Evolutionary conservation across 257 asterid genomes (phyloP).

Genomic region (Salvia splendens): DNA sequence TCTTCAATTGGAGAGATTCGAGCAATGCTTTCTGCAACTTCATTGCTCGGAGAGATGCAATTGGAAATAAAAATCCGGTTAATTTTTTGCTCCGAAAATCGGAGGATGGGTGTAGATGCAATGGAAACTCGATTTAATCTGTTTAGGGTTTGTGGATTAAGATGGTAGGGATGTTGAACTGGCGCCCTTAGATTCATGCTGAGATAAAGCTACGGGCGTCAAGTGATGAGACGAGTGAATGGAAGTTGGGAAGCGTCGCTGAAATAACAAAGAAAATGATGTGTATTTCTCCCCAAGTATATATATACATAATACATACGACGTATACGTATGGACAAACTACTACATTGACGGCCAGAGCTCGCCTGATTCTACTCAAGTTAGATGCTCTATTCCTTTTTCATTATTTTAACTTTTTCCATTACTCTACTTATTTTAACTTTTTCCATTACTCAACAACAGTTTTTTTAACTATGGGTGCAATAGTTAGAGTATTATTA

Average conservation of each 20-base stretch:
- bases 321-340: too few species aligned
- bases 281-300: too few species aligned
- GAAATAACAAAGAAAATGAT: not conserved
- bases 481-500: too few species aligned
- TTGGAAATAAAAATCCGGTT: constrained; percentile 29
- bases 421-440: too few species aligned
- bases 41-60: constrained; percentile 54
- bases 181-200: constrained; percentile 53
- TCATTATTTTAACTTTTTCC: too few species aligned
- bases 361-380: too few species aligned
- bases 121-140: constrained; percentile 25
- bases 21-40: constrained; percentile 36
- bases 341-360: too few species aligned
- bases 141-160: constrained; percentile 22
- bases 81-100: constrained; percentile 23
- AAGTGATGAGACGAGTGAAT: constrained; percentile 21
- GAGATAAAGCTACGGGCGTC: constrained; percentile 29
- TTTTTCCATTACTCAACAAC: too few species aligned
- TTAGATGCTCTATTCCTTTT: too few species aligned
- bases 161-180: constrained; percentile 34
- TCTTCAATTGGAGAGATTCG: constrained; percentile 34
- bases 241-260: not conserved
- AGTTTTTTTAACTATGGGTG: too few species aligned
- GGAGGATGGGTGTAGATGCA: constrained; percentile 17
- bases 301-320: too few species aligned